A percentile compares a stretch with the other conserved stretches of the same genome.
These are phyloP conservation scores for Colletotrichum sp. DNA, from an alignment of 2,329 filamentous ascomycete species.

Conservation along the genomic window DNA sequence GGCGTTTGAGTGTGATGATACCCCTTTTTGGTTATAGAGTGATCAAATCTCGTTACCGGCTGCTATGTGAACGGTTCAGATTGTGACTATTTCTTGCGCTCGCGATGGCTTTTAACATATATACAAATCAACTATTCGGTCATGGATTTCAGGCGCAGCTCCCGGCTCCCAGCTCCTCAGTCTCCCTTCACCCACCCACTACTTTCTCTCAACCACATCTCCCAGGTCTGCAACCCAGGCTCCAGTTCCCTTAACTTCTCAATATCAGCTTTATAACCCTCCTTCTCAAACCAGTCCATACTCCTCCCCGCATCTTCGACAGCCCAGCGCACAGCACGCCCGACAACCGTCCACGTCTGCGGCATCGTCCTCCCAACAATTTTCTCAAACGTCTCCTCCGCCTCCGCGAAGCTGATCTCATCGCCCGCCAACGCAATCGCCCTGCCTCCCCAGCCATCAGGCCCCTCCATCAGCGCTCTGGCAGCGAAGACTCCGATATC, in stretches of 20 bases:
- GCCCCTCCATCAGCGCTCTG: conserved; percentile 4
- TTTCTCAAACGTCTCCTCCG: background rate
- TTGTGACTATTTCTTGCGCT: background rate
- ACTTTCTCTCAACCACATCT: conserved; percentile 24
- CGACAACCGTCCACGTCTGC: conserved; percentile 6
- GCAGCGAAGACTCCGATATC: conserved; percentile 26
- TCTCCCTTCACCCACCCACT: conserved; percentile 23
- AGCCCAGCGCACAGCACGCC: conserved; percentile 10
- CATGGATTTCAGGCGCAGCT: background rate
- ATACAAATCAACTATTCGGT: background rate
- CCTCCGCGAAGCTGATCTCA: conserved; percentile 13
- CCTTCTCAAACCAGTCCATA: conserved; percentile 20
- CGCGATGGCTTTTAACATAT: background rate
- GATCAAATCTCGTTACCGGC: background rate
- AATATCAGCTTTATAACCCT: conserved; percentile 14
- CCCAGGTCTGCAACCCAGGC: conserved; percentile 21
- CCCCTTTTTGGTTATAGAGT: conserved; percentile 6
- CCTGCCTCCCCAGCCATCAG: conserved; percentile 5
- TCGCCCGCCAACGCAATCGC: conserved; percentile 19
- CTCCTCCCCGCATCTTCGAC: conserved; percentile 16
- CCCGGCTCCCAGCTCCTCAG: background rate
- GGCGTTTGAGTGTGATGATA: conserved; percentile 16
- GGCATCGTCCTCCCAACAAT: background rate
- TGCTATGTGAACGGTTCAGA: background rate
- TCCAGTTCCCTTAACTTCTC: background rate